phyloP scores from a whole-genome alignment of 1,284 basidiomycete species.

The Cutaneotrichosporon cutaneum region DNA sequence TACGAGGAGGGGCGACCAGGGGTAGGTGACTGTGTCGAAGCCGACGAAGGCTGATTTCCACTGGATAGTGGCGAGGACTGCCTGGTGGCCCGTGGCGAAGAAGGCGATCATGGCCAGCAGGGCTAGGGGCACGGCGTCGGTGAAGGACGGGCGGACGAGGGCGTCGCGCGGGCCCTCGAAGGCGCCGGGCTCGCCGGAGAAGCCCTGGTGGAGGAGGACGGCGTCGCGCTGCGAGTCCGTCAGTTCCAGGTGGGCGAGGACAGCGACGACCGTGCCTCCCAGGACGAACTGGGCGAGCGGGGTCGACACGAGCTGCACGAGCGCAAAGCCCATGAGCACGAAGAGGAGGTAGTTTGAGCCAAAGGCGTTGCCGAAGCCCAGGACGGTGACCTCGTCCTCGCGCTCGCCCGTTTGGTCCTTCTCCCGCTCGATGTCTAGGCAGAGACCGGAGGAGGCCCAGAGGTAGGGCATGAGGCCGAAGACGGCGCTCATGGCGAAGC shows the following conservation, averaged over 20 bases:
- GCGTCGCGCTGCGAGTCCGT: constrained; percentile 76
- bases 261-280: constrained; percentile 62
- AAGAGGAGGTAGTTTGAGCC: constrained; percentile 85
- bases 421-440: constrained; percentile 62
- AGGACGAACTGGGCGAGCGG: constrained; percentile 79
- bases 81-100: constrained; percentile 88
- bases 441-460: constrained; percentile 71
- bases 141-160: constrained; percentile 59
- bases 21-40: constrained; percentile 68
- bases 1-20: constrained; percentile 75
- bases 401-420: constrained; percentile 38
- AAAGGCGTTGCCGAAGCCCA: constrained; percentile 87
- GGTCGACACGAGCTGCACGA: constrained; percentile 68
- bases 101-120: constrained; percentile 75
- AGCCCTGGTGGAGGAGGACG: constrained; percentile 54
- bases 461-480: constrained; percentile 61
- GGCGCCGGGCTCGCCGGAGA: constrained; percentile 36
- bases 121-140: constrained; percentile 68
- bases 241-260: constrained; percentile 72
- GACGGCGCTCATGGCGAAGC: constrained; percentile 59
- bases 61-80: constrained; percentile 83
- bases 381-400: constrained; percentile 62
- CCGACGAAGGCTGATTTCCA: constrained; percentile 91
- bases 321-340: constrained; percentile 64
- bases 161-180: constrained; percentile 53